A percentile compares a stretch with the other conserved stretches of the same genome.
These are phyloP conservation scores for Aaosphaeria pasadenensis DNA, from an alignment of 2,329 filamentous ascomycete species.

Conservation along the genomic window DNA sequence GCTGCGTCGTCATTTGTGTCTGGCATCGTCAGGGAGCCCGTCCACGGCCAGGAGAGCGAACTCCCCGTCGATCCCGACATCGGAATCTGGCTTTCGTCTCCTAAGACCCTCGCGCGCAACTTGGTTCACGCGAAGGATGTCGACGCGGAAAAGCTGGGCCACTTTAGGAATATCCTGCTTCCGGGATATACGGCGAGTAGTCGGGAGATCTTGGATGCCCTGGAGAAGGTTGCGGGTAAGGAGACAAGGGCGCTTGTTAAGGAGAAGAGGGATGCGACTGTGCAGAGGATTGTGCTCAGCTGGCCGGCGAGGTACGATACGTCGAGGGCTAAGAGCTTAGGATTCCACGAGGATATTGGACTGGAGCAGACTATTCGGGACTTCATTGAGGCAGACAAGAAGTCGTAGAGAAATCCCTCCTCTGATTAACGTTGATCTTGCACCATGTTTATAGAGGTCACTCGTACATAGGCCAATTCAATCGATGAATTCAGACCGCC, in stretches of 20 bases:
- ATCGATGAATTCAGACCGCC: neutral
- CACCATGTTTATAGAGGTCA: neutral
- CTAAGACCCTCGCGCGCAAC: conserved; percentile 54
- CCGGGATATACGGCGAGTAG: conserved; percentile 56
- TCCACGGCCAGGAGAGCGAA: conserved; percentile 52
- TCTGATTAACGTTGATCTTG: neutral
- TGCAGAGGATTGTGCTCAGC: conserved; percentile 53
- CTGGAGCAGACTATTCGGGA: conserved; percentile 47
- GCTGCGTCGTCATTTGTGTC: conserved; percentile 64
- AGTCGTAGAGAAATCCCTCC: conserved; percentile 2
- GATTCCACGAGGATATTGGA: conserved; percentile 49
- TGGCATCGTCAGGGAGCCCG: conserved; percentile 63
- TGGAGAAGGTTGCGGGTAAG: conserved; percentile 54
- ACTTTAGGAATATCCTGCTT: conserved; percentile 52
- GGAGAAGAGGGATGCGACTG: conserved; percentile 50
- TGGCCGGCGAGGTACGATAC: conserved; percentile 58
- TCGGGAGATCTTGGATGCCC: conserved; percentile 55
- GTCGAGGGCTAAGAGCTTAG: conserved; percentile 54
- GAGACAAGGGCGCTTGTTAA: conserved; percentile 50
- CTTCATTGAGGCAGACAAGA: conserved; percentile 35
- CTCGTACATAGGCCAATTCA: neutral
- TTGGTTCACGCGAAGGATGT: conserved; percentile 52
- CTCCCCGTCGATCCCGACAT: conserved; percentile 52
- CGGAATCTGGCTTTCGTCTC: conserved; percentile 57
- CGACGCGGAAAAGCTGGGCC: conserved; percentile 49